Evolutionary conservation across 225 moss, liverwort and hornwort genomes (phyloP).

Genomic region (Climacium dendroides): DNA sequence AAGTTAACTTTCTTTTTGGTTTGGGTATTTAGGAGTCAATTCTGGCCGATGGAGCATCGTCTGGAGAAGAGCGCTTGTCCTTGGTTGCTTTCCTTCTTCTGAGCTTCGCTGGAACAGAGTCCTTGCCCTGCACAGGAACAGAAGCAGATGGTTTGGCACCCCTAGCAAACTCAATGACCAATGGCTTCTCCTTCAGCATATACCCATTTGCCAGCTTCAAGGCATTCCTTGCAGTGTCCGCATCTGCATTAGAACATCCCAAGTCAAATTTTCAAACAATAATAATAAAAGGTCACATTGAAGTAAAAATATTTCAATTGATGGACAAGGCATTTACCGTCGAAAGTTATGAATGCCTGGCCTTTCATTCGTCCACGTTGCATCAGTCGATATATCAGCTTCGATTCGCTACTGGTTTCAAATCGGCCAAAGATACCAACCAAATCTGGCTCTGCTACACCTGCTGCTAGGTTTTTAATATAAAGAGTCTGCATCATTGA

Average conservation of each 20-base stretch:
- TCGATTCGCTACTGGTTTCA: slow-evolving; percentile 1
- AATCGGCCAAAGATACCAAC: slow-evolving; percentile 26
- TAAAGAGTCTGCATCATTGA: slow-evolving; percentile 30
- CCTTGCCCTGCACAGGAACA: background rate
- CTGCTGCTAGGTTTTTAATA: slow-evolving; percentile 32
- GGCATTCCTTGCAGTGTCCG: slow-evolving; percentile 15
- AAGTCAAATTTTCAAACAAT: background rate
- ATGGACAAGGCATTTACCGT: slow-evolving; percentile 6
- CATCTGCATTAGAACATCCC: slow-evolving; percentile 7
- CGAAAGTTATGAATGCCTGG: slow-evolving; percentile 38
- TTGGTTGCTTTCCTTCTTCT: slow-evolving; percentile 13
- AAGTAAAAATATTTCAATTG: background rate
- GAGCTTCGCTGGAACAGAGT: background rate
- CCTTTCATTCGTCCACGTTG: slow-evolving; percentile 52
- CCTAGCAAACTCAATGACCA: slow-evolving; percentile 42
- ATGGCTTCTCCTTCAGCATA: slow-evolving; percentile 25
- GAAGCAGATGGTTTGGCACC: slow-evolving; percentile 6
- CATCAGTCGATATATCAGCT: slow-evolving; percentile 37
- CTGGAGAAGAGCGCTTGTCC: background rate
- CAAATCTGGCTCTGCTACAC: slow-evolving; percentile 22
- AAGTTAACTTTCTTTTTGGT: background rate
- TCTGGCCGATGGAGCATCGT: background rate
- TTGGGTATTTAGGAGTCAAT: background rate
- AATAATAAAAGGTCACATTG: background rate
- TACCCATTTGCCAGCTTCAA: slow-evolving; percentile 37